These are phyloP conservation scores for Neurospora sp. DNA, from an alignment of 495 filamentous ascomycete species.

Conservation along the genomic window DNA sequence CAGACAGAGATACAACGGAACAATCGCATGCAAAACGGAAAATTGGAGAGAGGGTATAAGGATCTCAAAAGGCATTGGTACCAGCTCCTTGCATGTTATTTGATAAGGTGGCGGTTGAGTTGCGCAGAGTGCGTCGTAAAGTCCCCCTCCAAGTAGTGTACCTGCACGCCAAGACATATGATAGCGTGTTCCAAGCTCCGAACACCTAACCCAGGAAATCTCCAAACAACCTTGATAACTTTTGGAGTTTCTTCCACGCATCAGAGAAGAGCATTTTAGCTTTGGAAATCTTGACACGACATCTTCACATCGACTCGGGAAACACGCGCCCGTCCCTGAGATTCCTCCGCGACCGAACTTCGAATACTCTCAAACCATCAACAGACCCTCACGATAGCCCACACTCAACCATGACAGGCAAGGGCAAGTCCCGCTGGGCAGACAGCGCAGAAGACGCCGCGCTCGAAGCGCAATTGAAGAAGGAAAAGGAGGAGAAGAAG, in stretches of 20 bases:
- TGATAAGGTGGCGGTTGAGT: not conserved
- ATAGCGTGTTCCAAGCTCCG: not conserved
- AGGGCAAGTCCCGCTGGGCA: slow-evolving; percentile 76
- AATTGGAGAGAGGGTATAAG: not conserved
- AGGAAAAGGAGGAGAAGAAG: slow-evolving; percentile 85
- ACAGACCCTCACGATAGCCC: not conserved
- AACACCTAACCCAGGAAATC: slow-evolving; percentile 9
- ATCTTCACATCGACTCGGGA: not conserved
- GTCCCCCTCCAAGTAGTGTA: not conserved
- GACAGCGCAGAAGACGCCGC: slow-evolving; percentile 67
- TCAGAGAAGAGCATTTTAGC: not conserved
- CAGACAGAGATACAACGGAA: not conserved
- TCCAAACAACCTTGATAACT: slow-evolving; percentile 9
- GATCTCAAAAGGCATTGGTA: not conserved
- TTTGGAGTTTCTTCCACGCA: not conserved
- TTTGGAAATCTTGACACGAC: not conserved
- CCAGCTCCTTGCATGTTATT: not conserved
- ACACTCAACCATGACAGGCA: slow-evolving; percentile 46
- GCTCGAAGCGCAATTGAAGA: slow-evolving; percentile 60
- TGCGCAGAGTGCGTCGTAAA: not conserved
- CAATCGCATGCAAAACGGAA: not conserved
- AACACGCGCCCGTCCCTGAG: not conserved
- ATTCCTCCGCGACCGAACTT: not conserved
- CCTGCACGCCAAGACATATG: not conserved
- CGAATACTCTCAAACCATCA: not conserved